Percentiles rank a stretch among this genome's conserved stretches.
These are phyloP conservation scores for Selaginella moellendorffii DNA, from an alignment of 75 land plant species.

Conservation along the genomic window DNA sequence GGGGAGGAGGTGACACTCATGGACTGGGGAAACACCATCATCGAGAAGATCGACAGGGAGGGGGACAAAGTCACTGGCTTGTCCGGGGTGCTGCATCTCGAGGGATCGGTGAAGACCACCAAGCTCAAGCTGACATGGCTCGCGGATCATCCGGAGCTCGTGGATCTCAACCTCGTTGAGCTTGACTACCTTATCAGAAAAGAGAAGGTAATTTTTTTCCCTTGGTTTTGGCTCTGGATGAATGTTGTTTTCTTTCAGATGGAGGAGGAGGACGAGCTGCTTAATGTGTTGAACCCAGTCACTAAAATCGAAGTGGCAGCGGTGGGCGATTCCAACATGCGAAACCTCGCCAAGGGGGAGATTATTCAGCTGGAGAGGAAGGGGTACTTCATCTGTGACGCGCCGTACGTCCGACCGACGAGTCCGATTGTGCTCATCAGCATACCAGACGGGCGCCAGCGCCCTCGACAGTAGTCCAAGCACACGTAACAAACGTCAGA, in stretches of 20 bases:
- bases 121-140: conserved; percentile 94
- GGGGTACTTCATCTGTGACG: conserved; percentile 87
- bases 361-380: conserved; percentile 85
- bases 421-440: conserved; percentile 65
- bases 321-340: conserved; percentile 77
- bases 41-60: conserved; percentile 50
- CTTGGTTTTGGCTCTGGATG: conserved; percentile 33
- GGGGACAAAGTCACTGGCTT: conserved; percentile 36
- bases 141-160: conserved; percentile 56
- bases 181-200: conserved; percentile 71
- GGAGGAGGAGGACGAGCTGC: conserved; percentile 66
- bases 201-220: conserved; percentile 91
- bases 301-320: conserved; percentile 56
- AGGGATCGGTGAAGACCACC: conserved; percentile 87
- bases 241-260: conserved; percentile 49
- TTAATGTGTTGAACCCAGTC: conserved; percentile 53
- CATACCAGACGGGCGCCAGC: conserved; percentile 83
- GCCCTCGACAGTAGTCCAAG: no score
- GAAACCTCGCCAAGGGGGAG: conserved; percentile 72
- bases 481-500: no score
- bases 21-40: conserved; percentile 96
- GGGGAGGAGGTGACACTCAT: conserved; percentile 84
- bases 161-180: conserved; percentile 47
- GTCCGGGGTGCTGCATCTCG: conserved; percentile 57
- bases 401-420: conserved; percentile 52